Conservation (phyloP, 78 protist species). For the Dictyostelium firmibasis region DNA sequence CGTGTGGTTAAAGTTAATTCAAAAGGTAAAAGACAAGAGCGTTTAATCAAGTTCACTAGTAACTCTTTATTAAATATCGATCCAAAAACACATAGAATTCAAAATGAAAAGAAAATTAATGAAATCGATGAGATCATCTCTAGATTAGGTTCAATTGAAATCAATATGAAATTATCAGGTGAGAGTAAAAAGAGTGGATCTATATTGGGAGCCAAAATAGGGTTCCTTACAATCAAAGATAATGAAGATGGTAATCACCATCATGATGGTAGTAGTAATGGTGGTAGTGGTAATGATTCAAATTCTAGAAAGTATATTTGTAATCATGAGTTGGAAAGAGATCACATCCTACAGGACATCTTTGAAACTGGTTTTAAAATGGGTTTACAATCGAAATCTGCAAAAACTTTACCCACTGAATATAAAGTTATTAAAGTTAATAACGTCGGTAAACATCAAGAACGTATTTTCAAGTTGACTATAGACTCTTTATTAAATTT, state of each 20-base stretch:
- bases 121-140: conserved; percentile 71
- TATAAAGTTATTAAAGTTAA: conserved; percentile 73
- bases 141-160: conserved; percentile 30
- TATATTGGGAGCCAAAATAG: neutral
- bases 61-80: conserved; percentile 81
- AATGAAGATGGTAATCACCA: neutral
- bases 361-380: conserved; percentile 75
- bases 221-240: neutral
- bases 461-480: conserved; percentile 74
- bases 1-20: conserved; percentile 77
- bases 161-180: conserved; percentile 27
- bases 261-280: neutral
- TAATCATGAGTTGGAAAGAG: conserved; percentile 65
- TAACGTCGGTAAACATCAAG: conserved; percentile 79
- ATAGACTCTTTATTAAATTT: conserved; percentile 71
- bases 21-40: conserved; percentile 80
- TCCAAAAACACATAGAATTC: conserved; percentile 66
- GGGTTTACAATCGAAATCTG: conserved; percentile 8
- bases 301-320: conserved; percentile 48
- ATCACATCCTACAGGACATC: conserved; percentile 75
- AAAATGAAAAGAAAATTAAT: conserved; percentile 71
- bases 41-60: conserved; percentile 80
- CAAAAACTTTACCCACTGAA: conserved; percentile 38
- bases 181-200: neutral
- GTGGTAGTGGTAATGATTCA: neutral